A percentile compares a stretch with the other conserved stretches of the same genome.
Conservation (phyloP, 768 basidiomycete genomes). For the Tulasnella sp. region DNA sequence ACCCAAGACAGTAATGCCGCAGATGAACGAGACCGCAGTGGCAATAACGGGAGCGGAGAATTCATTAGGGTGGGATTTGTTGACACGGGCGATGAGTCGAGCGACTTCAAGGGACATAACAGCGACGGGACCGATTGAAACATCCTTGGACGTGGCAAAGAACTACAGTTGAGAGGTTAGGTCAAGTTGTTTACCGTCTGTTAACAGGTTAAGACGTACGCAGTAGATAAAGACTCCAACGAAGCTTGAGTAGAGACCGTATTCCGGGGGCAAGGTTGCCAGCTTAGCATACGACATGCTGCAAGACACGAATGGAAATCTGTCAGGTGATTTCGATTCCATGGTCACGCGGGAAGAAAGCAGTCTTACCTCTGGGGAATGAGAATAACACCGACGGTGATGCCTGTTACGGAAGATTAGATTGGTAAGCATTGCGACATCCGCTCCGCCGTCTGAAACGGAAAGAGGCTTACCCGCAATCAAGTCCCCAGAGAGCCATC, state of each 20-base stretch:
- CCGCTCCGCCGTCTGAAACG: background rate
- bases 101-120: conserved; percentile 88
- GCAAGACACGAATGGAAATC: background rate
- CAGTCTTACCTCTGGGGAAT: conserved; percentile 61
- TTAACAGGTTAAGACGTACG: conserved; percentile 27
- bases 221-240: conserved; percentile 79
- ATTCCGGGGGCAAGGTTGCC: conserved; percentile 74
- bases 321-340: background rate
- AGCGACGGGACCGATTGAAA: conserved; percentile 98
- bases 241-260: conserved; percentile 90
- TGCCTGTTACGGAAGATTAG: conserved; percentile 1
- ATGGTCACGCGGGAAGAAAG: background rate
- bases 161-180: conserved; percentile 36
- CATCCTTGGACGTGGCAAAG: conserved; percentile 96
- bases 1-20: conserved; percentile 82
- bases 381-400: conserved; percentile 91
- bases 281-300: conserved; percentile 35
- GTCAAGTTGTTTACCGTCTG: background rate
- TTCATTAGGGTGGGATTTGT: conserved; percentile 27
- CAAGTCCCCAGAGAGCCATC: conserved; percentile 74
- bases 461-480: conserved; percentile 47
- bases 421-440: background rate
- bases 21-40: conserved; percentile 70
- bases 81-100: conserved; percentile 62
- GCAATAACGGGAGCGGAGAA: conserved; percentile 70